Conservation (phyloP, 2,329 filamentous ascomycete species). For the Venturia pyrina region DNA sequence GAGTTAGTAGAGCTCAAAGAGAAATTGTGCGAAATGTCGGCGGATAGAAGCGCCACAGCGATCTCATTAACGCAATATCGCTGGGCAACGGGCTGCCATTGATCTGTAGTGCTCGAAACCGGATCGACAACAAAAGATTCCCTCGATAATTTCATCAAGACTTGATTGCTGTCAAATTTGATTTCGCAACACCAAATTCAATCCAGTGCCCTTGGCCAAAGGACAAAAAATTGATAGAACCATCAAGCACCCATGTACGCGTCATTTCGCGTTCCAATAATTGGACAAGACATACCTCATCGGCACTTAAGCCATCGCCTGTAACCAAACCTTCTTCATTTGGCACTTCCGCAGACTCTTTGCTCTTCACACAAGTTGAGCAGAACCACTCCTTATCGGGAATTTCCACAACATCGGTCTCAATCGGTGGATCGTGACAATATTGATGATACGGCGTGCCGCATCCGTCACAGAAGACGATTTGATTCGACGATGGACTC, state of each 20-base stretch:
- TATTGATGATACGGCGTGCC: constrained; percentile 71
- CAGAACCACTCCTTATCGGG: constrained; percentile 65
- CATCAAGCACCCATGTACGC: not conserved
- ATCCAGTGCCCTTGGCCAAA: not conserved
- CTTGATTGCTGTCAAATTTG: no score
- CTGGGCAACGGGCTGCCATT: not conserved
- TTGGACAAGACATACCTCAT: constrained; percentile 6
- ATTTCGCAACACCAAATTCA: not conserved
- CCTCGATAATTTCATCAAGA: no score
- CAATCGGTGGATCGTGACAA: constrained; percentile 68
- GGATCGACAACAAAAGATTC: not conserved
- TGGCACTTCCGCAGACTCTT: constrained; percentile 16
- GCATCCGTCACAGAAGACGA: constrained; percentile 79
- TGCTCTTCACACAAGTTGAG: constrained; percentile 19
- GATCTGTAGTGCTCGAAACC: not conserved
- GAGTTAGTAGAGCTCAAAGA: not conserved
- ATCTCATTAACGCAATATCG: not conserved
- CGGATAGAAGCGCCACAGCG: not conserved
- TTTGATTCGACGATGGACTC: constrained; percentile 64
- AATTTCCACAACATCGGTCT: constrained; percentile 57
- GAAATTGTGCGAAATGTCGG: not conserved
- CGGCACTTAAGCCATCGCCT: constrained; percentile 7
- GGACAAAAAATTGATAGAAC: not conserved
- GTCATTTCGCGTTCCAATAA: not conserved
- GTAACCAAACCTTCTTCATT: constrained; percentile 18